phyloP scores from a whole-genome alignment of 345 rosid genomes.

The Litchi chinensis region DNA sequence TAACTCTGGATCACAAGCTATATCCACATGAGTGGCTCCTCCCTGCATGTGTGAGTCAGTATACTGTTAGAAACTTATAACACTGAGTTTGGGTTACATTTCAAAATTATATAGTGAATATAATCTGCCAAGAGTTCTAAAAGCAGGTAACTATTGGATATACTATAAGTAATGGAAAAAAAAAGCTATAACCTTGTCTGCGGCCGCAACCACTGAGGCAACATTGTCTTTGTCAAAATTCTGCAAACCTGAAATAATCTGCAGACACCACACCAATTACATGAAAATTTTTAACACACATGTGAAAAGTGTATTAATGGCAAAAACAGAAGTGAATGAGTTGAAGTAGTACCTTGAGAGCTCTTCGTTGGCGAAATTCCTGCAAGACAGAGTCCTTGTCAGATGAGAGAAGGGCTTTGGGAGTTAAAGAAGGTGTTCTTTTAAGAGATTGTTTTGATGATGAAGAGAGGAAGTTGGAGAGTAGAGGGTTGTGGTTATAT shows the following conservation, averaged over 20 bases:
- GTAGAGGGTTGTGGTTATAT: constrained; percentile 32
- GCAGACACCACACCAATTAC: not conserved
- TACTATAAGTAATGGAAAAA: not conserved
- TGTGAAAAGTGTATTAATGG: not conserved
- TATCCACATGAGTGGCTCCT: constrained; percentile 73
- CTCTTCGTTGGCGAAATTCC: constrained; percentile 48
- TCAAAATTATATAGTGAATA: too few relatives aligned
- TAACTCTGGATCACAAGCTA: constrained; percentile 65
- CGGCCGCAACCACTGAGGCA: constrained; percentile 61
- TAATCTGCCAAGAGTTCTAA: not conserved
- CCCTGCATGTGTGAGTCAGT: constrained; percentile 37
- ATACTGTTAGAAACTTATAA: not conserved
- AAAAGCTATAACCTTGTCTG: constrained; percentile 51
- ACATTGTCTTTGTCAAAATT: constrained; percentile 56
- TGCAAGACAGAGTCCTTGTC: constrained; percentile 42
- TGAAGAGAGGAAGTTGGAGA: constrained; percentile 21
- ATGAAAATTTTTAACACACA: not conserved
- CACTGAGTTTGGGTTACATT: not conserved
- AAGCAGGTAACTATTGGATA: not conserved
- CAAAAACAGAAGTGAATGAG: not conserved
- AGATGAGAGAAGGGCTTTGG: constrained; percentile 43
- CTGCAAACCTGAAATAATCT: constrained; percentile 63
- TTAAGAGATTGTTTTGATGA: constrained; percentile 33
- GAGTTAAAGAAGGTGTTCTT: constrained; percentile 21
- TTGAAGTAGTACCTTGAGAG: constrained; percentile 45